Evolutionary conservation across 176 grass and related monocot genomes (phyloP).

Genomic region (Phoenix dactylifera): DNA sequence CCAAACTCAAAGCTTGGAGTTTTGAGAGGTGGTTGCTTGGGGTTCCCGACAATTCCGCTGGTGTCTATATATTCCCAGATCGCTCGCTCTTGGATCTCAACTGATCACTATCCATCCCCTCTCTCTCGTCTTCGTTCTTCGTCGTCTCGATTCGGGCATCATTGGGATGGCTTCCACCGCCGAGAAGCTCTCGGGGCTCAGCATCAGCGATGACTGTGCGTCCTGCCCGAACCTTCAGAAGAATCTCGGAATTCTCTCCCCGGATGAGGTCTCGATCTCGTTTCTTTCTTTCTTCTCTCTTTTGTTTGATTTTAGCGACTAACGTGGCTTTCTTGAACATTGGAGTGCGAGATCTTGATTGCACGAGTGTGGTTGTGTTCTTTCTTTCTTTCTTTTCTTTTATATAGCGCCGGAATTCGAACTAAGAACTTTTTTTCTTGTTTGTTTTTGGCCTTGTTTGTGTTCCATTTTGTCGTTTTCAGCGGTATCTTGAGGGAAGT

Average conservation of each 20-base stretch:
- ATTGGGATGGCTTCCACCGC: slow-evolving; percentile 27
- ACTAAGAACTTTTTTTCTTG: too few species aligned
- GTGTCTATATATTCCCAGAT: too few species aligned
- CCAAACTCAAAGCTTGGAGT: too few species aligned
- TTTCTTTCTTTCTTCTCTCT: not conserved
- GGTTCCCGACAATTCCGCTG: too few species aligned
- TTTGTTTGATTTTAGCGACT: not conserved
- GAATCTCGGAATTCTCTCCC: slow-evolving; percentile 28
- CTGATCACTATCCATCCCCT: not conserved
- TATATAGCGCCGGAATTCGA: too few species aligned
- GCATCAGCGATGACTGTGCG: slow-evolving; percentile 20
- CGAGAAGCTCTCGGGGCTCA: slow-evolving; percentile 21
- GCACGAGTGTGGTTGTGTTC: too few species aligned
- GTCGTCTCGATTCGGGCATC: not conserved
- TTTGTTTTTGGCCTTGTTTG: too few species aligned
- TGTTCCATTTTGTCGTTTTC: too few species aligned
- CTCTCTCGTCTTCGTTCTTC: not conserved
- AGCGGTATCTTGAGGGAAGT: too few species aligned
- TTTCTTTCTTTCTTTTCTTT: too few species aligned
- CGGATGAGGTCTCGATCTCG: slow-evolving; percentile 32
- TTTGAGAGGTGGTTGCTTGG: too few species aligned
- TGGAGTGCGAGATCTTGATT: not conserved
- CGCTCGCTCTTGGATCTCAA: too few species aligned
- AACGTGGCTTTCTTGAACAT: not conserved
- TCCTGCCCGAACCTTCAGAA: slow-evolving; percentile 23